These are phyloP conservation scores for Chaetomiaceae sp. DNA, from an alignment of 2,329 filamentous ascomycete species.

Conservation along the genomic window DNA sequence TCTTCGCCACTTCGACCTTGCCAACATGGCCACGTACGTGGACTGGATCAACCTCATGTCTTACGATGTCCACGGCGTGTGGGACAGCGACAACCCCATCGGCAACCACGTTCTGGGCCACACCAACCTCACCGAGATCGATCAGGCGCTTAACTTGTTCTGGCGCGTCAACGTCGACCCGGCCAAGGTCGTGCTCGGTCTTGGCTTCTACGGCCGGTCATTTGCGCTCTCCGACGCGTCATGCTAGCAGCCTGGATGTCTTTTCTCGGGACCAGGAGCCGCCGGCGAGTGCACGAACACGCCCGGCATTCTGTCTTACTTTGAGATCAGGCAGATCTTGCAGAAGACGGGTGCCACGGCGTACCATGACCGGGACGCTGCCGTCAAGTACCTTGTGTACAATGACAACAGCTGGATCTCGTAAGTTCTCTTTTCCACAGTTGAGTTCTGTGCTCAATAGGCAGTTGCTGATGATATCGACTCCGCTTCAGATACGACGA, in stretches of 20 bases:
- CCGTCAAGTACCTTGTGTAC: constrained; percentile 26
- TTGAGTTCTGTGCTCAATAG: no score
- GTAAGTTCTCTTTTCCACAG: no score
- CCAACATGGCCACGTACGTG: constrained; percentile 22
- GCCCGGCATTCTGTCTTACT: constrained; percentile 29
- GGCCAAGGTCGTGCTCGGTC: constrained; percentile 30
- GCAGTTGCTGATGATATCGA: no score
- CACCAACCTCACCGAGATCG: constrained; percentile 46
- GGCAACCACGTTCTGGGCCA: constrained; percentile 36
- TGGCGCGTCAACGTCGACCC: constrained; percentile 43
- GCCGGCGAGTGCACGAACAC: constrained; percentile 29
- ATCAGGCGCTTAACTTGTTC: constrained; percentile 40
- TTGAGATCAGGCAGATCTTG: constrained; percentile 29
- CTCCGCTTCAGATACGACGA: constrained; percentile 31
- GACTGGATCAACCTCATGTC: constrained; percentile 43
- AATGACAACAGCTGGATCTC: constrained; percentile 34
- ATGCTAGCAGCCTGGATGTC: constrained; percentile 31
- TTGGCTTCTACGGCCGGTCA: constrained; percentile 29
- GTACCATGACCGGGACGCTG: constrained; percentile 27
- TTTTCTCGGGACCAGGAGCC: constrained; percentile 26
- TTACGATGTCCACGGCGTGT: constrained; percentile 41
- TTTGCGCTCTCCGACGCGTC: constrained; percentile 26
- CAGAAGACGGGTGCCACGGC: constrained; percentile 24
- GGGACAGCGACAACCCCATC: constrained; percentile 32
- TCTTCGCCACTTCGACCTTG: constrained; percentile 28